Evolutionary conservation across 495 filamentous ascomycete species (phyloP), one percentile per base, ranked within the genome.

Genomic region (Lasiosphaeria ovina): DNA sequence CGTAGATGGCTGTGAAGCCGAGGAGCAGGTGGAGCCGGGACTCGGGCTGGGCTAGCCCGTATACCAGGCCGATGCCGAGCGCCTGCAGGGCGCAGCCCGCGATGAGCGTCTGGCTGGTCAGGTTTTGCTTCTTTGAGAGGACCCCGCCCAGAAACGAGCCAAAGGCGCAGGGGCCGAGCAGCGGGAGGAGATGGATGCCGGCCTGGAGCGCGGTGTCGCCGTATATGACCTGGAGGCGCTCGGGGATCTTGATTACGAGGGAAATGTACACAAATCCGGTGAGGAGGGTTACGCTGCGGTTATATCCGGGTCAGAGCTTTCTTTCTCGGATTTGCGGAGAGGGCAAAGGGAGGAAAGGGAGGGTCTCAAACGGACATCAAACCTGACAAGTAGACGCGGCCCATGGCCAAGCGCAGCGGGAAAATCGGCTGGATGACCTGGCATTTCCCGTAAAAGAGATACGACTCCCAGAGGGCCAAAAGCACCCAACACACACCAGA

Each of bases 181-280:
- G 77, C 2, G 83, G 83, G 4, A 88, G 74, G 34, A 91, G 70
- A 35, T 84, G 76, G 14, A 87, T 68, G 14, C 86, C 87, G 0
- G 87, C 81, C 17, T 62, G 60, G 54, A 81, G 69, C 4, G 81
- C 67, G 57, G 61, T 77, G 64, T 79, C 77, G 6, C 68, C 72
- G 52, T 83, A 77, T 14, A 86, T 78, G 33, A 85, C 73, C 58
- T 87, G 84, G 36, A 87, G 83, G 49, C 83, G 79, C 58, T 86
- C 79, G 4, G 86, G 84, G 7, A 89, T 73, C 51, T 82, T 79
- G 42, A 87, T 78, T 4, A 87, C 72, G 54, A 81, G 74, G 5
- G 79, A 68, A 36, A 86, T 80, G 62, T 81, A 87, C 6, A 81
- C 72, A 50, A 83, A 85, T 9, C 86, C 86, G 0, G 76, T 77